Percentiles rank a stretch among this genome's conserved stretches.
phyloP scores from a whole-genome alignment of 768 basidiomycete species.

The Leccinum disarticulatum region DNA sequence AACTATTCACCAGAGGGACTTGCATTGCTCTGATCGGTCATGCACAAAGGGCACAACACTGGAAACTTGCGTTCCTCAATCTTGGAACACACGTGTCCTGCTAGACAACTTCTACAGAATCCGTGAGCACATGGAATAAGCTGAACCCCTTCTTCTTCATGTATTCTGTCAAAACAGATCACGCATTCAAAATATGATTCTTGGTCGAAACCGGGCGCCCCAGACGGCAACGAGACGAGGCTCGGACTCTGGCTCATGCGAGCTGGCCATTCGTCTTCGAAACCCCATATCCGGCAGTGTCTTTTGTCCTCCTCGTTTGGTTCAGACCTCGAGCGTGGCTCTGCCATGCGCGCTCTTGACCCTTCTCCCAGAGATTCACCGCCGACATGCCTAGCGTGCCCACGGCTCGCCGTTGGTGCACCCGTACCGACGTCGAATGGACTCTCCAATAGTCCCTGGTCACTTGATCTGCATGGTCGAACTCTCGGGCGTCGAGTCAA shows the following conservation, averaged over 20 bases:
- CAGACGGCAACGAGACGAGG: constrained; percentile 1
- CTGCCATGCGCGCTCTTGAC: neutral
- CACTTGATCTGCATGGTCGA: constrained; percentile 4
- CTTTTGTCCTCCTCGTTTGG: constrained; percentile 24
- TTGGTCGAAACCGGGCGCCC: constrained; percentile 2
- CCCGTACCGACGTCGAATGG: neutral
- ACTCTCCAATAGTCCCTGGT: neutral
- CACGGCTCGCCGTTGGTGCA: neutral
- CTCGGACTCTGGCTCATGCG: neutral
- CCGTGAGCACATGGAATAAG: constrained; percentile 45
- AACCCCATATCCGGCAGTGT: constrained; percentile 24
- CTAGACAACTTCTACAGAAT: constrained; percentile 56
- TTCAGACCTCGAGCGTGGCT: neutral
- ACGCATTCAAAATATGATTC: constrained; percentile 44
- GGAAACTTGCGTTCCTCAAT: constrained; percentile 54
- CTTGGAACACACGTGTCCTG: constrained; percentile 41
- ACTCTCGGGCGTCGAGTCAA: neutral
- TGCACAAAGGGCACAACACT: constrained; percentile 59
- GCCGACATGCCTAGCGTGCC: neutral
- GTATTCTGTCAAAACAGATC: constrained; percentile 54
- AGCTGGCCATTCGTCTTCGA: constrained; percentile 9
- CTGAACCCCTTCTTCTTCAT: constrained; percentile 40
- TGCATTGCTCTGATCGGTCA: constrained; percentile 31
- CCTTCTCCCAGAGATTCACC: constrained; percentile 7
- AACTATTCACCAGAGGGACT: constrained; percentile 35